Evolutionary conservation across 192 early-diverging fungal species (phyloP).

Genomic region (Coemansia guatemalensis): DNA sequence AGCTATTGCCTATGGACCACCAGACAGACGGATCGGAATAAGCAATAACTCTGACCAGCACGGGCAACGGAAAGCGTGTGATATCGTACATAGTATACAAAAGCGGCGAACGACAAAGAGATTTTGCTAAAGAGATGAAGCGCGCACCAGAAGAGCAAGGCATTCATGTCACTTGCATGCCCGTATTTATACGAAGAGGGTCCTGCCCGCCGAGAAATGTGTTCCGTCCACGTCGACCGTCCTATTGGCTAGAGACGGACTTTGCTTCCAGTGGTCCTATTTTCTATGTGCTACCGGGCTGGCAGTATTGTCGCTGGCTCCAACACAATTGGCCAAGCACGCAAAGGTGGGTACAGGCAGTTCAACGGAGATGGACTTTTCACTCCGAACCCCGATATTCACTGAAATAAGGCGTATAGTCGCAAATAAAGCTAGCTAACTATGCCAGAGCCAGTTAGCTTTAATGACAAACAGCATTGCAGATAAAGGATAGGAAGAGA

Average conservation of each 20-base stretch:
- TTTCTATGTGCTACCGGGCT: not conserved
- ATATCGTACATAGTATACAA: conserved; percentile 6
- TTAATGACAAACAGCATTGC: not conserved
- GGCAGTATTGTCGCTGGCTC: too few relatives aligned
- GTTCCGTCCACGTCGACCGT: not conserved
- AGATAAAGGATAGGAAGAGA: not conserved
- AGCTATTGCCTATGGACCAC: conserved; percentile 3
- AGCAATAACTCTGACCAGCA: conserved; percentile 24
- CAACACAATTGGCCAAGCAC: too few relatives aligned
- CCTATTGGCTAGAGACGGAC: not conserved
- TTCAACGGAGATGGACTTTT: too few relatives aligned
- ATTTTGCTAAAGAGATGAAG: not conserved
- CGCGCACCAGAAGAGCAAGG: not conserved
- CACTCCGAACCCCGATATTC: too few relatives aligned
- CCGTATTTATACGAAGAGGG: not conserved
- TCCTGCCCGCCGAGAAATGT: not conserved
- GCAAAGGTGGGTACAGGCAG: too few relatives aligned
- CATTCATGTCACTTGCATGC: not conserved
- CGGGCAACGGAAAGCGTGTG: conserved; percentile 18
- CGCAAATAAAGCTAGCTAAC: too few relatives aligned
- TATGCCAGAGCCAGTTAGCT: not conserved
- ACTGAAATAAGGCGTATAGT: too few relatives aligned
- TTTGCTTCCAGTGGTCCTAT: not conserved
- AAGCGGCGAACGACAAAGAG: not conserved
- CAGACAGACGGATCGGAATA: conserved; percentile 25